Percentiles rank a stretch among this genome's conserved stretches.
Conservation (phyloP, 306 rosid species). For the Glycine tomentella region DNA sequence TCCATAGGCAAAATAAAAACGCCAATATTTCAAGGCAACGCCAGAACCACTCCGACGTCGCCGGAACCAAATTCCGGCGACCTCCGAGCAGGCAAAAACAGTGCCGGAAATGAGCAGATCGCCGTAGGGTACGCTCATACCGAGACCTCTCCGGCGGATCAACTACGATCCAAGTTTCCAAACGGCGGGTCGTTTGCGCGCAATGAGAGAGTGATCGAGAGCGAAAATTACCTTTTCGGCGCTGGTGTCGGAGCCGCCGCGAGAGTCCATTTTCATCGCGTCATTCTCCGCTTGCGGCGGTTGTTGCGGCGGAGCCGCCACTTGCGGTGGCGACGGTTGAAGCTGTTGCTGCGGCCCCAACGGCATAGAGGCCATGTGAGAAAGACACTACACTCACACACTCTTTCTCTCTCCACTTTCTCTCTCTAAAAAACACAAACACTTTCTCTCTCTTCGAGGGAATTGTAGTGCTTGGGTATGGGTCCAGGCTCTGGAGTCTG, state of each 20-base stretch:
- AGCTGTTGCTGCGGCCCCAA: slow-evolving; percentile 61
- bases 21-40: not conserved
- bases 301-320: no score
- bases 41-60: slow-evolving; percentile 38
- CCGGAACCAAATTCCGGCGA: slow-evolving; percentile 51
- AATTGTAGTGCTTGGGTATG: slow-evolving; percentile 40
- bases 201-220: slow-evolving; percentile 32
- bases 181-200: not conserved
- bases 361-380: slow-evolving; percentile 79
- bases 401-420: slow-evolving; percentile 14
- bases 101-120: slow-evolving; percentile 59
- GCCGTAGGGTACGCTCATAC: slow-evolving; percentile 47
- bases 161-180: slow-evolving; percentile 55
- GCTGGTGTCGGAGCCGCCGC: slow-evolving; percentile 64
- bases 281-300: slow-evolving; percentile 57
- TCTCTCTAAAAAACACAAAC: not conserved
- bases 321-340: slow-evolving; percentile 9
- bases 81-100: slow-evolving; percentile 36
- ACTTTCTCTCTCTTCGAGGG: slow-evolving; percentile 39
- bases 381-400: slow-evolving; percentile 20
- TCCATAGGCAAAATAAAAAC: not conserved
- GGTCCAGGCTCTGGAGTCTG: slow-evolving; percentile 38
- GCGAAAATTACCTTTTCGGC: slow-evolving; percentile 69
- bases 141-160: slow-evolving; percentile 56
- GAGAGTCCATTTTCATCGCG: slow-evolving; percentile 51